A percentile compares a stretch with the other conserved stretches of the same genome.
phyloP scores from a whole-genome alignment of 2,329 filamentous ascomycete genomes.

The Aureobasidium sp. region DNA sequence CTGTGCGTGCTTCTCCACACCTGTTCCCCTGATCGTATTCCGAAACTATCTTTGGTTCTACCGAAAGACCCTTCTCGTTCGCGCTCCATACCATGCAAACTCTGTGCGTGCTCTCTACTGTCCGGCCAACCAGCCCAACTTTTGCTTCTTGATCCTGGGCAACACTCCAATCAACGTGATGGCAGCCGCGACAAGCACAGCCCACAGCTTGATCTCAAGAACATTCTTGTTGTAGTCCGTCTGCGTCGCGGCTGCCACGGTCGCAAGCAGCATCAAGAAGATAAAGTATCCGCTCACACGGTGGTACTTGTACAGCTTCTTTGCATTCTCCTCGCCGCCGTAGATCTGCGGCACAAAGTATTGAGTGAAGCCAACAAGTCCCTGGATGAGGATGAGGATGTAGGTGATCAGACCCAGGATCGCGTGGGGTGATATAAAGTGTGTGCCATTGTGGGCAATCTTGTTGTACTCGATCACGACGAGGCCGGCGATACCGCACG shows the following conservation, averaged over 20 bases:
- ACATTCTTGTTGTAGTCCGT: slow-evolving; percentile 67
- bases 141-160: slow-evolving; percentile 73
- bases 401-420: slow-evolving; percentile 75
- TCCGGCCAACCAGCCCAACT: slow-evolving; percentile 52
- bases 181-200: slow-evolving; percentile 57
- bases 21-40: slow-evolving; percentile 8
- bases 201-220: slow-evolving; percentile 70
- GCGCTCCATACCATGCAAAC: not conserved
- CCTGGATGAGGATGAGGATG: slow-evolving; percentile 63
- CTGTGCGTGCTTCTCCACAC: slow-evolving; percentile 12
- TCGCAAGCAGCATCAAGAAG: slow-evolving; percentile 63
- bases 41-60: not conserved
- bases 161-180: slow-evolving; percentile 65
- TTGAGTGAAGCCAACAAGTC: slow-evolving; percentile 72
- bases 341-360: slow-evolving; percentile 70
- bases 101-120: not conserved
- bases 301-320: slow-evolving; percentile 85
- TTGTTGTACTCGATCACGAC: slow-evolving; percentile 81
- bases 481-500: slow-evolving; percentile 57
- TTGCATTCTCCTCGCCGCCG: slow-evolving; percentile 71
- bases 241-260: slow-evolving; percentile 66
- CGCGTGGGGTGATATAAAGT: slow-evolving; percentile 76
- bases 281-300: slow-evolving; percentile 68
- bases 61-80: not conserved
- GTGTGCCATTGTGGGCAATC: slow-evolving; percentile 54